Conservation (phyloP, 202 grass and related monocot genomes). For the Digitaria exilis region DNA sequence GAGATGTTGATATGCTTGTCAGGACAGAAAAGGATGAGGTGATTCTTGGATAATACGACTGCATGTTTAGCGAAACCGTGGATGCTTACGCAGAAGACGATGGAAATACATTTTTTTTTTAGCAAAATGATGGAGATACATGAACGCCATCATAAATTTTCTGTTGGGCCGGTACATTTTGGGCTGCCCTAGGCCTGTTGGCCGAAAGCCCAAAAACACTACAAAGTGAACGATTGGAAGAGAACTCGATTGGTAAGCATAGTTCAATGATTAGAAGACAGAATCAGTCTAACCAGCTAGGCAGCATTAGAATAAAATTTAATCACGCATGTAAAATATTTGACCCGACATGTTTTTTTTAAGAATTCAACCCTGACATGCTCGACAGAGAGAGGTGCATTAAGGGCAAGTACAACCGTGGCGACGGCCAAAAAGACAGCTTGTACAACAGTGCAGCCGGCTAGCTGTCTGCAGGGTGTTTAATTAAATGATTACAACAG, state of each 20-base stretch:
- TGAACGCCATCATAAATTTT: not conserved
- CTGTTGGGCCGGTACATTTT: not conserved
- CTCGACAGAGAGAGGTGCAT: not conserved
- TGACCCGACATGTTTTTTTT: not conserved
- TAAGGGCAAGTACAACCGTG: no score
- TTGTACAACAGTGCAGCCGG: no score
- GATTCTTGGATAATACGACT: constrained; percentile 2
- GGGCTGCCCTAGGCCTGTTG: not conserved
- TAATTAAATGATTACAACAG: no score
- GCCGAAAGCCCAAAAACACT: not conserved
- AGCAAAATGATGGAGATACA: no score
- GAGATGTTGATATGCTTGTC: not conserved
- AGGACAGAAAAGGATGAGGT: not conserved
- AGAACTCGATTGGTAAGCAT: not conserved
- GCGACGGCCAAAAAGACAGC: no score
- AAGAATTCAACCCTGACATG: not conserved
- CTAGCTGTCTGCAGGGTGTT: no score
- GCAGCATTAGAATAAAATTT: not conserved
- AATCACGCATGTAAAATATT: not conserved
- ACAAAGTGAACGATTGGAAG: not conserved
- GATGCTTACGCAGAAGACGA: not conserved
- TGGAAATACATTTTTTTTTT: not conserved
- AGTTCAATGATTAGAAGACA: no score
- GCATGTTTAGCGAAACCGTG: not conserved
- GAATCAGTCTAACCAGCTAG: not conserved